Conservation (phyloP, 345 rosid species). For the Rhodamnia argentea region DNA sequence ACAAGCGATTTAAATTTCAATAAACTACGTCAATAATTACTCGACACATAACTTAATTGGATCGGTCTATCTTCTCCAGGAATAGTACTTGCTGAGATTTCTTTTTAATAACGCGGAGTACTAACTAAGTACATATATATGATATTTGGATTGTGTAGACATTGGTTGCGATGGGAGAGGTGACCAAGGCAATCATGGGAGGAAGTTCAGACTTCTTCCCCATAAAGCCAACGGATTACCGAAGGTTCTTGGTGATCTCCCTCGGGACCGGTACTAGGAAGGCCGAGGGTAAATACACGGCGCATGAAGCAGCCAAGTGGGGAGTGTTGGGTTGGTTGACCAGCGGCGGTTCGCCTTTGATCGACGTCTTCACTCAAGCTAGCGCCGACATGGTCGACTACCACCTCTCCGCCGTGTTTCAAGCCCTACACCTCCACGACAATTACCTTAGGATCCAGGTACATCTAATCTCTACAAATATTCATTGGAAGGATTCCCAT, state of each 20-base stretch:
- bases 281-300: constrained; percentile 21
- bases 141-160: neutral
- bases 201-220: constrained; percentile 31
- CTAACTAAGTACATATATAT: neutral
- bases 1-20: neutral
- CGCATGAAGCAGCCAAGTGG: constrained; percentile 42
- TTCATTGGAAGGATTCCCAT: neutral
- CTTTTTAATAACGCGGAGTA: neutral
- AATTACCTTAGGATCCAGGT: constrained; percentile 46
- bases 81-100: neutral
- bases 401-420: constrained; percentile 35
- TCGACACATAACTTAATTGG: neutral
- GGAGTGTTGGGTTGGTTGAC: constrained; percentile 62
- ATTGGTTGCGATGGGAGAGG: constrained; percentile 27
- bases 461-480: neutral
- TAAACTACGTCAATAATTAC: neutral
- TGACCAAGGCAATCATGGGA: constrained; percentile 18
- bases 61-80: neutral
- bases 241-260: constrained; percentile 40
- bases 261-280: constrained; percentile 41
- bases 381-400: constrained; percentile 55
- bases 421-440: constrained; percentile 30
- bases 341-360: constrained; percentile 29
- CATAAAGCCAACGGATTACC: constrained; percentile 31
- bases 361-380: constrained; percentile 46